Conservation (phyloP, 2,329 filamentous ascomycete genomes). For the Epichloe amarillans region DNA sequence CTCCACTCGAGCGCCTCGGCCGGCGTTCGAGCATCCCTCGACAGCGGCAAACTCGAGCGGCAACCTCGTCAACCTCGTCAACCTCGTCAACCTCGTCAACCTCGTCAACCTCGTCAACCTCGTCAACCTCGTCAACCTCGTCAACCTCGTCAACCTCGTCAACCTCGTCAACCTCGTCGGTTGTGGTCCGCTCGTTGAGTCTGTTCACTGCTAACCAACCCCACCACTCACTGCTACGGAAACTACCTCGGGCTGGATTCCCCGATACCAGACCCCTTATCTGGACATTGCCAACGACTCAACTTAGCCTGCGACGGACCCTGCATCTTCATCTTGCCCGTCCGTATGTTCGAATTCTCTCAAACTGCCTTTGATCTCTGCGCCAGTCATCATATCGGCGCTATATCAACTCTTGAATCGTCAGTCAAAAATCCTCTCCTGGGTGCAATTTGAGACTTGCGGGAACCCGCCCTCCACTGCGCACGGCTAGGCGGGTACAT, state of each 20-base stretch:
- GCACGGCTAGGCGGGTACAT: not conserved
- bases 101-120: too few species aligned
- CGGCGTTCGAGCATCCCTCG: not conserved
- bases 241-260: not conserved
- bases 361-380: not conserved
- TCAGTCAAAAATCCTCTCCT: not conserved
- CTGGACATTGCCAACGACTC: not conserved
- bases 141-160: too few species aligned
- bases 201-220: not conserved
- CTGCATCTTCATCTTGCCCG: not conserved
- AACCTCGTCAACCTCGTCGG: too few species aligned
- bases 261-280: not conserved
- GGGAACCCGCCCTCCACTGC: not conserved
- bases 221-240: not conserved
- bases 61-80: not conserved
- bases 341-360: not conserved
- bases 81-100: too few species aligned
- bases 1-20: not conserved
- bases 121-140: too few species aligned
- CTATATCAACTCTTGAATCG: too few species aligned
- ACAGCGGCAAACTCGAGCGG: not conserved
- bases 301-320: not conserved
- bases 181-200: not conserved
- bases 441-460: not conserved
- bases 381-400: not conserved